Conservation (phyloP, 2,329 filamentous ascomycete species). For the Xenosphaeropsis pyriputrescens region DNA sequence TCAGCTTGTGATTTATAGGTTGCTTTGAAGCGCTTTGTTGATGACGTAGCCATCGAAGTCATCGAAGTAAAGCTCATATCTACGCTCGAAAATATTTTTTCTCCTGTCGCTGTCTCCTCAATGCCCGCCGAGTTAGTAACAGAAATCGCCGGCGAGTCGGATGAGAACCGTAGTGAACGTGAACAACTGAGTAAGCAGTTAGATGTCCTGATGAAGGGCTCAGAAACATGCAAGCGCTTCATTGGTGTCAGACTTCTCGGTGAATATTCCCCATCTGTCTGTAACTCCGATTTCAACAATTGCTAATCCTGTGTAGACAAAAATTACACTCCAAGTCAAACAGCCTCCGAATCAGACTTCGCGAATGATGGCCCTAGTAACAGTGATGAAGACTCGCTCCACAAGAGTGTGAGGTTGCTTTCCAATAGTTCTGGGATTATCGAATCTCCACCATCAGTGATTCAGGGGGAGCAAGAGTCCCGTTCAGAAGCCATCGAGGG, state of each 20-base stretch:
- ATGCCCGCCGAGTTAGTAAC: conserved; percentile 11
- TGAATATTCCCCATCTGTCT: not conserved
- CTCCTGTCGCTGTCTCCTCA: conserved; percentile 10
- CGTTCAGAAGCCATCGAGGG: no score
- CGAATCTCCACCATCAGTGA: no score
- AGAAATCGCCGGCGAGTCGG: conserved; percentile 17
- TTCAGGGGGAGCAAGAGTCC: no score
- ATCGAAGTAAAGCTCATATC: conserved; percentile 18
- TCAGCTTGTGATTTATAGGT: conserved; percentile 10
- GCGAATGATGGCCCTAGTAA: no score
- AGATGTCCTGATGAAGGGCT: conserved; percentile 21
- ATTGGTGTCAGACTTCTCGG: not conserved
- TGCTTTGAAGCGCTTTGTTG: conserved; percentile 16
- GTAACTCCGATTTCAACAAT: no score
- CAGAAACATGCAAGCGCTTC: conserved; percentile 16
- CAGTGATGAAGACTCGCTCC: no score
- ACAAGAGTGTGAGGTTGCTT: no score
- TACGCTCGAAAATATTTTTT: conserved; percentile 15
- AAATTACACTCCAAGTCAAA: no score
- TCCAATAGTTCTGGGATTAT: no score
- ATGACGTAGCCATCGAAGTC: conserved; percentile 19
- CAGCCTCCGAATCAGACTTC: no score
- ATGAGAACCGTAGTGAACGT: conserved; percentile 20
- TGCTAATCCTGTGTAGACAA: no score
- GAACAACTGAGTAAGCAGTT: conserved; percentile 22